phyloP scores from a whole-genome alignment of 2,329 filamentous ascomycete genomes.

The Corniculantispora saksenae region DNA sequence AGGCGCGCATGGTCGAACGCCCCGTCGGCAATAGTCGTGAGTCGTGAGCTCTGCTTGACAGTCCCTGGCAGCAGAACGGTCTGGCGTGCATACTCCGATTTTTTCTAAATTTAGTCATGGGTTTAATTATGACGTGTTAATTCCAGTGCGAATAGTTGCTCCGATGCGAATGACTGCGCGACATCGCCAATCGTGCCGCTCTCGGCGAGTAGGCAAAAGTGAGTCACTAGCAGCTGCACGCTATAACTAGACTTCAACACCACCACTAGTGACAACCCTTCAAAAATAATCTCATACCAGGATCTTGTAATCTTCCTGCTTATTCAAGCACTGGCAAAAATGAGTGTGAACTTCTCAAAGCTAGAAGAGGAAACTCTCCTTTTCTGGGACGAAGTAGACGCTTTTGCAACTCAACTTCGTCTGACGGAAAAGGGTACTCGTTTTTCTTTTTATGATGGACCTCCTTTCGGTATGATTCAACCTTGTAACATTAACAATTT shows the following conservation, averaged over 20 bases:
- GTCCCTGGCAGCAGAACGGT: neutral
- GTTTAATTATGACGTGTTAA: neutral
- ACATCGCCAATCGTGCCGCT: neutral
- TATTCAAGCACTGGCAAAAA: constrained; percentile 34
- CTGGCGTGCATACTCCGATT: neutral
- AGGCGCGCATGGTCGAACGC: neutral
- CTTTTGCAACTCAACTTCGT: constrained; percentile 72
- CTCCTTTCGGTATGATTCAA: constrained; percentile 60
- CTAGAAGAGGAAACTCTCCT: constrained; percentile 84
- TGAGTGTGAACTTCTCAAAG: constrained; percentile 90
- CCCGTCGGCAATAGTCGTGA: neutral
- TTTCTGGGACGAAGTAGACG: constrained; percentile 87
- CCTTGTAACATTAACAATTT: no score
- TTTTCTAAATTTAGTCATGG: neutral
- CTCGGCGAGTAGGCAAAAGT: neutral
- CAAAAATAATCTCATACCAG: neutral
- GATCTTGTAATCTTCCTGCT: no score
- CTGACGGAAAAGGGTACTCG: constrained; percentile 78
- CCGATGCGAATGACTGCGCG: neutral
- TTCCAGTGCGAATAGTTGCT: neutral
- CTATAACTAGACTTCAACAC: neutral
- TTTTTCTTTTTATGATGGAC: constrained; percentile 94
- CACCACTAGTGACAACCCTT: neutral
- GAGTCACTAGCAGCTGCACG: neutral
- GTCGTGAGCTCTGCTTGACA: neutral